Conservation (phyloP, 495 filamentous ascomycete species). For the Endocarpon pusillum region DNA sequence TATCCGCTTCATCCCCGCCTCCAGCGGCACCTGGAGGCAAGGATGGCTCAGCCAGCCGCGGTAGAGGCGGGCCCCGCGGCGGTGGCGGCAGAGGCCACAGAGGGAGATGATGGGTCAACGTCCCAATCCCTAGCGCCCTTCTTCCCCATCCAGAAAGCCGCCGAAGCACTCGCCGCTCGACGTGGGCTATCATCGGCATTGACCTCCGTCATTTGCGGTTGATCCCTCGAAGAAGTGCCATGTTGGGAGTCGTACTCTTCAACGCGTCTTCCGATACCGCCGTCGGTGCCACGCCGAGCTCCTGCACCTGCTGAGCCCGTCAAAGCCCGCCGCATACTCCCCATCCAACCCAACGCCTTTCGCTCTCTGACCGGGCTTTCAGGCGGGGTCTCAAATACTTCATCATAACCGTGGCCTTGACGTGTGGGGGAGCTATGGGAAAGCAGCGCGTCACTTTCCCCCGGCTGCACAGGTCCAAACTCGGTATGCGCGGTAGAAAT, state of each 20-base stretch:
- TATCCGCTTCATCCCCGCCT: constrained; percentile 25
- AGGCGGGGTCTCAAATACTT: no score
- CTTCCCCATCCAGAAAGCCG: constrained; percentile 40
- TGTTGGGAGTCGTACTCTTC: constrained; percentile 1
- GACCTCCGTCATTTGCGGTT: constrained; percentile 1
- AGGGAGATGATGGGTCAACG: constrained; percentile 11
- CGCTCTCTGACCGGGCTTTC: not conserved
- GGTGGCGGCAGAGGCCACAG: no score
- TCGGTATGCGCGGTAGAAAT: no score
- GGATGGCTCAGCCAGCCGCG: not conserved
- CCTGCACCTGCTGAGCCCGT: constrained; percentile 14
- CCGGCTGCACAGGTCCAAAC: no score
- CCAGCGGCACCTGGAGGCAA: constrained; percentile 1
- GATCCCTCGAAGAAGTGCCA: constrained; percentile 10
- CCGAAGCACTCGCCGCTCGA: constrained; percentile 40
- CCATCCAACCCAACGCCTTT: constrained; percentile 30
- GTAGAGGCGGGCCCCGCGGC: not conserved
- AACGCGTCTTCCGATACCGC: not conserved
- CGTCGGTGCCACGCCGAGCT: not conserved
- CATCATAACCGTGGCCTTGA: no score
- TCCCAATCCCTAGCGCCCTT: constrained; percentile 42
- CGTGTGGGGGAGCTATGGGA: no score
- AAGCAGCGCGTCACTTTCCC: no score
- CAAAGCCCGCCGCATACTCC: constrained; percentile 37
- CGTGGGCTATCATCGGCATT: constrained; percentile 27